Percentiles rank a stretch among this genome's conserved stretches.
Conservation (phyloP, 352 stramenopile genomes). For the Phytopythium mirpurense region DNA sequence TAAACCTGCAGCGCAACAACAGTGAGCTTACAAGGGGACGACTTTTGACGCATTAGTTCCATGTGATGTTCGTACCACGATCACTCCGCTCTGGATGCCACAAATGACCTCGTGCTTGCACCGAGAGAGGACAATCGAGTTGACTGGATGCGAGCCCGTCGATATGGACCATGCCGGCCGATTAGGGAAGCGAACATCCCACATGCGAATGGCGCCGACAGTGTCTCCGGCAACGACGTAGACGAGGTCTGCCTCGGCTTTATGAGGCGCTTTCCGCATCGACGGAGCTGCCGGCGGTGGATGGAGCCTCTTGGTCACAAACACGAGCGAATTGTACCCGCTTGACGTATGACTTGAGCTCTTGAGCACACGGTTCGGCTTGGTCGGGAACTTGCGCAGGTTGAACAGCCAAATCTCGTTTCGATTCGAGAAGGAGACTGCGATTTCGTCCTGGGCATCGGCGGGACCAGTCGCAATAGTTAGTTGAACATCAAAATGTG, state of each 20-base stretch:
- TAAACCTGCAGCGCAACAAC: constrained; percentile 31
- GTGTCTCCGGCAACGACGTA: constrained; percentile 53
- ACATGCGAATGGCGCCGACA: constrained; percentile 61
- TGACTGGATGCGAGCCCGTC: constrained; percentile 42
- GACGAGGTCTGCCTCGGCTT: neutral
- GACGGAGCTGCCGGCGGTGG: neutral
- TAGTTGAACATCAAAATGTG: too few species aligned
- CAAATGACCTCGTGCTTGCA: constrained; percentile 52
- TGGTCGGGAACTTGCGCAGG: constrained; percentile 62
- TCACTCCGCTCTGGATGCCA: constrained; percentile 45
- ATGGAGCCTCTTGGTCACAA: constrained; percentile 14
- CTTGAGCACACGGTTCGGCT: constrained; percentile 55
- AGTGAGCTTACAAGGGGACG: neutral
- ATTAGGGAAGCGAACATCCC: constrained; percentile 48
- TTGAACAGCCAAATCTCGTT: constrained; percentile 79
- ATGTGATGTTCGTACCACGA: constrained; percentile 32
- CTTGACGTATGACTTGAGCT: constrained; percentile 59
- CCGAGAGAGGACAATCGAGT: constrained; percentile 33
- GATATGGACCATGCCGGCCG: constrained; percentile 53
- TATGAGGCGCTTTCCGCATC: neutral
- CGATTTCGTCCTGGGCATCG: constrained; percentile 53
- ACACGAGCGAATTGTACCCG: constrained; percentile 78
- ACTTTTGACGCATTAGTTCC: neutral
- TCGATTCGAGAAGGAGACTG: constrained; percentile 59
- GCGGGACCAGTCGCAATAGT: too few species aligned